Conservation (phyloP, 148 eudicot species). For the Euryodendron excelsum region DNA sequence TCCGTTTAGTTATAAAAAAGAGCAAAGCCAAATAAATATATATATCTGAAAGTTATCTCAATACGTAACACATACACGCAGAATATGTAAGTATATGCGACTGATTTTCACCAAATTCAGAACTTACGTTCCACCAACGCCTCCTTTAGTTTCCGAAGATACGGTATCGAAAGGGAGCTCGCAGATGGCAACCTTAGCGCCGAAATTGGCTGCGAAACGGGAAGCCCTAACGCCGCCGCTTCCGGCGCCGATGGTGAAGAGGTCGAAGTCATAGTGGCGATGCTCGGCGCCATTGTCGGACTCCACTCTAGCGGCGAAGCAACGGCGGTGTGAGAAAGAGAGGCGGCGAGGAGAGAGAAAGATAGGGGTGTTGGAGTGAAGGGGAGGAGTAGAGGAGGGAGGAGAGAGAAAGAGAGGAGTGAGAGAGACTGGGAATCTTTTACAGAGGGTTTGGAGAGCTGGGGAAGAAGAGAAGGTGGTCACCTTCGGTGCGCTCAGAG, state of each 20-base stretch:
- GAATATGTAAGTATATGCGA: too few relatives aligned
- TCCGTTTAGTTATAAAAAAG: neutral
- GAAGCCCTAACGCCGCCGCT: constrained; percentile 97
- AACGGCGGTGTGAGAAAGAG: constrained; percentile 31
- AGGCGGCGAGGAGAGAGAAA: constrained; percentile 21
- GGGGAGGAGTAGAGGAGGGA: constrained; percentile 5
- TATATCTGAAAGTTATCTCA: neutral
- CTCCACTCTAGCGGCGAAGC: constrained; percentile 46
- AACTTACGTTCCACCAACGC: constrained; percentile 89
- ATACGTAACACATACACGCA: neutral
- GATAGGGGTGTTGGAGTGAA: constrained; percentile 19
- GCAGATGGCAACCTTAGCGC: constrained; percentile 88
- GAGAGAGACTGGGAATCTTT: constrained; percentile 12
- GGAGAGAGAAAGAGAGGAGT: constrained; percentile 24
- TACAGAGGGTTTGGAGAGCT: constrained; percentile 27
- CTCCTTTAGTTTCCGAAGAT: constrained; percentile 77
- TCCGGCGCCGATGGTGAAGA: constrained; percentile 93
- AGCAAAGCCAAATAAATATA: too few relatives aligned
- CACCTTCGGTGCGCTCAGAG: constrained; percentile 42
- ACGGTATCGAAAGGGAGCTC: constrained; percentile 84
- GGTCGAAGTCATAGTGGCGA: constrained; percentile 68
- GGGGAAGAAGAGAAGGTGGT: constrained; percentile 33
- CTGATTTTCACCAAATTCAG: neutral
- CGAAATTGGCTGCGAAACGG: constrained; percentile 77
- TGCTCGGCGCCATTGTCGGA: constrained; percentile 50